phyloP scores from a whole-genome alignment of 176 grass and related monocot species.

The Carex littledalei region DNA sequence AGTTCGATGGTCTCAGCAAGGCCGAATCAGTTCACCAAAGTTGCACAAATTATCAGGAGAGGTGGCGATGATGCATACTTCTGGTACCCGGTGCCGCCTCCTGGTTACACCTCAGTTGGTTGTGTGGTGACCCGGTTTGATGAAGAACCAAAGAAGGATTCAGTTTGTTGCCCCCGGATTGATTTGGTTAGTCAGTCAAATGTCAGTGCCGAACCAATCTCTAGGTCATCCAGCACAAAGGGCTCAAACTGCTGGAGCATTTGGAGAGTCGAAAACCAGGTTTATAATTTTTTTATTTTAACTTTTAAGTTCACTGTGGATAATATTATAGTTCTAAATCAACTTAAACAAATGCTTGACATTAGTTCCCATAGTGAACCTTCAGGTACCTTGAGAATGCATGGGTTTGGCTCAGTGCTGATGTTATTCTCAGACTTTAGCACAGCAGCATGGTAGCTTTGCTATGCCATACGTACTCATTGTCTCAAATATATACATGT shows the following conservation, averaged over 20 bases:
- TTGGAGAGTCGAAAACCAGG: slow-evolving; percentile 99
- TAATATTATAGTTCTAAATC: neutral
- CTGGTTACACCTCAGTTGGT: slow-evolving; percentile 87
- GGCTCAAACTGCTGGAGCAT: slow-evolving; percentile 91
- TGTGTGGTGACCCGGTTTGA: slow-evolving; percentile 82
- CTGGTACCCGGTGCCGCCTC: slow-evolving; percentile 89
- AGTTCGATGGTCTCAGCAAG: slow-evolving; percentile 59
- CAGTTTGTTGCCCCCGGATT: slow-evolving; percentile 77
- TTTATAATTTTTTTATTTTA: slow-evolving; percentile 16
- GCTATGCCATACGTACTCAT: neutral
- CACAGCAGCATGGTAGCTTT: neutral
- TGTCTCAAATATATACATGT: neutral
- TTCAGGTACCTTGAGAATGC: neutral
- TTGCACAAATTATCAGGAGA: slow-evolving; percentile 71
- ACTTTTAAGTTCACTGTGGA: neutral
- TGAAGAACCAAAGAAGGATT: slow-evolving; percentile 73
- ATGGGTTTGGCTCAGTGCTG: neutral
- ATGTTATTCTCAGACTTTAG: neutral
- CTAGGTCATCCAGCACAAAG: slow-evolving; percentile 67
- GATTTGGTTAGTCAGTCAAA: slow-evolving; percentile 70
- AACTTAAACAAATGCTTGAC: neutral
- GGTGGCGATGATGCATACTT: slow-evolving; percentile 78
- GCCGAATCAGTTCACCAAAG: slow-evolving; percentile 75
- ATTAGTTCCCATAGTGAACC: neutral
- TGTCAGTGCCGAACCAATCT: slow-evolving; percentile 70